Evolutionary conservation across 805 yeast genomes (phyloP).

Genomic region (Nakazawaea pomicola): DNA sequence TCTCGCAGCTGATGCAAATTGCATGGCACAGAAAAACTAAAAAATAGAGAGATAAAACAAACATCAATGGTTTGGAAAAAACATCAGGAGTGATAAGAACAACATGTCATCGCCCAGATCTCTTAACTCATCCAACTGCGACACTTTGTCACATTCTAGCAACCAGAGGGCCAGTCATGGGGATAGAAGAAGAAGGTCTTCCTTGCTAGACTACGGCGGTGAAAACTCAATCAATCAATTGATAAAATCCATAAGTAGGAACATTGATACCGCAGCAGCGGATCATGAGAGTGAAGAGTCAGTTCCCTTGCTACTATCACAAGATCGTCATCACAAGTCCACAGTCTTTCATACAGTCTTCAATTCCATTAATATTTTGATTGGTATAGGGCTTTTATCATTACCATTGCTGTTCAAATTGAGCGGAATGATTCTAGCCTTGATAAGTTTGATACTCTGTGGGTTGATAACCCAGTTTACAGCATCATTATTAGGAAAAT

Average conservation of each 20-base stretch:
- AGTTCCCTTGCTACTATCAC: background rate
- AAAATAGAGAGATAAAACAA: background rate
- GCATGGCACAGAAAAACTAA: no score
- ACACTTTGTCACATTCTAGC: no score
- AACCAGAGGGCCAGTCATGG: no score
- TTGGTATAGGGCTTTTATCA: constrained; percentile 73
- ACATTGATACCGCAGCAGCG: background rate
- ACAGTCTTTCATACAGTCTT: constrained; percentile 74
- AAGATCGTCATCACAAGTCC: constrained; percentile 26
- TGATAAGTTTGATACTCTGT: constrained; percentile 34
- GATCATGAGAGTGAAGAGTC: background rate
- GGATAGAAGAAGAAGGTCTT: constrained; percentile 24
- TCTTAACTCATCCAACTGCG: background rate
- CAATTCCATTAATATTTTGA: constrained; percentile 70
- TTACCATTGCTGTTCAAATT: constrained; percentile 64
- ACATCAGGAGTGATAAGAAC: no score
- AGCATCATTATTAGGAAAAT: constrained; percentile 48
- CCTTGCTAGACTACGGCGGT: constrained; percentile 31
- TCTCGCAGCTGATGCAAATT: no score
- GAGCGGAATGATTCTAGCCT: constrained; percentile 63
- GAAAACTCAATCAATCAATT: constrained; percentile 31
- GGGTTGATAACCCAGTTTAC: constrained; percentile 49
- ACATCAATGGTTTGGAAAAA: no score
- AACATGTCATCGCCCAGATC: background rate
- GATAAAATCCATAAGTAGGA: constrained; percentile 4